Percentiles rank a stretch among this genome's conserved stretches.
phyloP scores from a whole-genome alignment of 345 rosid species.

The Populus tremula region DNA sequence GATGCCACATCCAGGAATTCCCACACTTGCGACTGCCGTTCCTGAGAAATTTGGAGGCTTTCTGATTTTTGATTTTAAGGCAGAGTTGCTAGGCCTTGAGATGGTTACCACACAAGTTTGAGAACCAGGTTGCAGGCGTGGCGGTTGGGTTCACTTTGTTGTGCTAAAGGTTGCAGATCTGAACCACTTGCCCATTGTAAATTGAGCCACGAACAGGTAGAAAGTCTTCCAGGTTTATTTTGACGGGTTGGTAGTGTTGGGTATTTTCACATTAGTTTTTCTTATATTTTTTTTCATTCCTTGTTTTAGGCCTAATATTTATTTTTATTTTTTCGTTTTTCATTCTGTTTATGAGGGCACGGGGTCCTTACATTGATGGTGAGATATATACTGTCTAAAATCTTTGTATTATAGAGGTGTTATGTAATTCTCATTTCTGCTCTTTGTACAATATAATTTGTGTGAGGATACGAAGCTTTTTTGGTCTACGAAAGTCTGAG shows the following conservation, averaged over 20 bases:
- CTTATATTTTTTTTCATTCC: constrained; percentile 19
- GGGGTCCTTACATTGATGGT: constrained; percentile 30
- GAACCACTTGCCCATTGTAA: constrained; percentile 39
- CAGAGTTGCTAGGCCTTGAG: constrained; percentile 27
- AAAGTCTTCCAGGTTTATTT: constrained; percentile 19
- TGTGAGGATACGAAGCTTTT: constrained; percentile 36
- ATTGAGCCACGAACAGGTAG: constrained; percentile 50
- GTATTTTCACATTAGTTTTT: constrained; percentile 43
- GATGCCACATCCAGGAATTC: constrained; percentile 38
- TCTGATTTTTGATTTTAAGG: constrained; percentile 25
- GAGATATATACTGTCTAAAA: constrained; percentile 25
- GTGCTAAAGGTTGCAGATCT: constrained; percentile 23
- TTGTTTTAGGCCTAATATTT: constrained; percentile 32
- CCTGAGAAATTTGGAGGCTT: constrained; percentile 33
- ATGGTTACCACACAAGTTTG: constrained; percentile 30
- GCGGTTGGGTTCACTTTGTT: constrained; percentile 22
- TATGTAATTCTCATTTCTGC: constrained; percentile 34
- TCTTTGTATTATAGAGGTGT: constrained; percentile 45
- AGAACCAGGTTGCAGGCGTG: constrained; percentile 33
- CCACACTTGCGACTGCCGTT: constrained; percentile 22
- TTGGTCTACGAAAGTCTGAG: constrained; percentile 17
- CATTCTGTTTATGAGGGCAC: constrained; percentile 10
- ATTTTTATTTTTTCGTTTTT: background rate
- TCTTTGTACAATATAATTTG: constrained; percentile 43
- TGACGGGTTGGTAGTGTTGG: constrained; percentile 34